Evolutionary conservation across 768 basidiomycete genomes (phyloP).

Genomic region (Tulasnella sp.): DNA sequence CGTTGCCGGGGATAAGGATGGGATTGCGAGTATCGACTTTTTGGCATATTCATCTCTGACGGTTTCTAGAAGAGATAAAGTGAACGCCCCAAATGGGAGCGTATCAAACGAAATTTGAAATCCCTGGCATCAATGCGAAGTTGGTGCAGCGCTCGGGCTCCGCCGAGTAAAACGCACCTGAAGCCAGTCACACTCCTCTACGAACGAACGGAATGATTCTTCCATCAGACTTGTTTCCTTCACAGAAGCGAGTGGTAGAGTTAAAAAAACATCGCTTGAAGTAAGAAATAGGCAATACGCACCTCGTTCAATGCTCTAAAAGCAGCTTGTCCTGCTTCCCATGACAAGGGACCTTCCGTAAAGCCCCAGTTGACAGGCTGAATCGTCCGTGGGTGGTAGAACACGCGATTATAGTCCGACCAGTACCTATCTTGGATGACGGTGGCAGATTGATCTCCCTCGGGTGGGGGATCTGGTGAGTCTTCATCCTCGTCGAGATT

Average conservation of each 20-base stretch:
- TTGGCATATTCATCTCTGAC: slow-evolving; percentile 34
- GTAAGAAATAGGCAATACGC: background rate
- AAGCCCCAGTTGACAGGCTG: slow-evolving; percentile 29
- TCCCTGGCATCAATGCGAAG: slow-evolving; percentile 14
- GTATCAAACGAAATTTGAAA: slow-evolving; percentile 32
- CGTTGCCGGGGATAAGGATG: background rate
- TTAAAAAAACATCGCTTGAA: too few species aligned
- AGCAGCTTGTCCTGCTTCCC: slow-evolving; percentile 12
- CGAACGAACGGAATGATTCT: slow-evolving; percentile 34
- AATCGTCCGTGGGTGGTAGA: slow-evolving; percentile 33
- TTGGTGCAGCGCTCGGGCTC: background rate
- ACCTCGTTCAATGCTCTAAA: slow-evolving; percentile 22
- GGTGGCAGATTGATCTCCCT: background rate
- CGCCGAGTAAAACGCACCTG: slow-evolving; percentile 19
- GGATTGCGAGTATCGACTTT: slow-evolving; percentile 22
- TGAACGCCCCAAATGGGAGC: slow-evolving; percentile 32
- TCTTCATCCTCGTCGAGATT: slow-evolving; percentile 28
- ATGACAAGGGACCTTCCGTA: background rate
- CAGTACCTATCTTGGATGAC: slow-evolving; percentile 25
- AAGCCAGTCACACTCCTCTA: slow-evolving; percentile 35
- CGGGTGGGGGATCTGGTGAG: background rate
- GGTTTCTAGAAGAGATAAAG: slow-evolving; percentile 27
- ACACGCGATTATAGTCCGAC: slow-evolving; percentile 37
- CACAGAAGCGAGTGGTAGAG: background rate
- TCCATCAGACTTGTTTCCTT: slow-evolving; percentile 35